Evolutionary conservation across 192 early-diverging fungal genomes (phyloP).

Genomic region (Chytriomyces hyalinus): DNA sequence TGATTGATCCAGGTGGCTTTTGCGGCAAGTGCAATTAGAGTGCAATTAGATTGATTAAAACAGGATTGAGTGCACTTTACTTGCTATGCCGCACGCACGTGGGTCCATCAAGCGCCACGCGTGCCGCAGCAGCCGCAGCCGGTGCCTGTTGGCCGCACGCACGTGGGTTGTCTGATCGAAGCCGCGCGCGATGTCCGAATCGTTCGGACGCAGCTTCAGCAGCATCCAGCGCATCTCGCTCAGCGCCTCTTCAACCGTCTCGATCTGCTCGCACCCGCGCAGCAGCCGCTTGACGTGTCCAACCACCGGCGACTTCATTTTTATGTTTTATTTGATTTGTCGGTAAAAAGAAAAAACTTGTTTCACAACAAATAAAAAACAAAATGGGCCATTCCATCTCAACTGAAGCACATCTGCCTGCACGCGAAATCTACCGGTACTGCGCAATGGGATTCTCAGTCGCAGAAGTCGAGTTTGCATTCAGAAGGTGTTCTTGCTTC

Average conservation of each 20-base stretch:
- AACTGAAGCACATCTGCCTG: slow-evolving; percentile 9
- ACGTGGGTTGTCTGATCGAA: no score
- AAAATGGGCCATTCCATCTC: slow-evolving; percentile 11
- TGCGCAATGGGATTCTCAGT: slow-evolving; percentile 31
- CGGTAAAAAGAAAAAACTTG: no score
- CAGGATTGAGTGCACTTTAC: neutral
- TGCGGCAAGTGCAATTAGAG: neutral
- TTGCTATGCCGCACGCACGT: neutral
- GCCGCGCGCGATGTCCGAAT: neutral
- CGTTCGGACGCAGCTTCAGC: neutral
- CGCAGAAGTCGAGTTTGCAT: slow-evolving; percentile 32
- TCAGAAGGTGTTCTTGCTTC: slow-evolving; percentile 8
- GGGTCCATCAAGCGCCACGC: neutral
- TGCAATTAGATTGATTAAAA: neutral
- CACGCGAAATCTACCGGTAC: slow-evolving; percentile 1
- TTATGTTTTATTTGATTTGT: no score
- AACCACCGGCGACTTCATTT: no score
- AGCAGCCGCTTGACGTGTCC: no score
- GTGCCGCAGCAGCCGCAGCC: neutral
- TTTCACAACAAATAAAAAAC: no score
- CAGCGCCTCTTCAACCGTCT: neutral
- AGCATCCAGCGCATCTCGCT: slow-evolving; percentile 20
- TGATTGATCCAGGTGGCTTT: slow-evolving; percentile 27
- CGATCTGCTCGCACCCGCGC: no score
- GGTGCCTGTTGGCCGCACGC: neutral